A percentile compares a stretch with the other conserved stretches of the same genome.
Conservation (phyloP, 306 rosid species). For the Pyrus communis region DNA sequence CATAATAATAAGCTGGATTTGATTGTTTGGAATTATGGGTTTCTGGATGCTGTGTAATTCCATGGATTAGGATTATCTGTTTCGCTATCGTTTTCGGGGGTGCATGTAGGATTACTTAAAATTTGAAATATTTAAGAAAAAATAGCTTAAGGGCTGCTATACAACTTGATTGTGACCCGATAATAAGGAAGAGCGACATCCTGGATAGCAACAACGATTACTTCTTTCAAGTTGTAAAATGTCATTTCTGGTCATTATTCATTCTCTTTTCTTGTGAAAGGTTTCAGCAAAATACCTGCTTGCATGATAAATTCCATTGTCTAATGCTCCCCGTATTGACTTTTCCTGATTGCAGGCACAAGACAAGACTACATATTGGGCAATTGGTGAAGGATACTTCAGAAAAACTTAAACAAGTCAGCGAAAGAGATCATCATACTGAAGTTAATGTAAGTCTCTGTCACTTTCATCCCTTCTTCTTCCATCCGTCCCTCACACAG, state of each 20-base stretch:
- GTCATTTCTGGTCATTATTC: not conserved
- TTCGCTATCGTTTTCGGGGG: not conserved
- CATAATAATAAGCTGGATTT: constrained; percentile 2
- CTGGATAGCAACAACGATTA: not conserved
- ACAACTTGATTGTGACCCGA: not conserved
- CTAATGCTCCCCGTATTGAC: not conserved
- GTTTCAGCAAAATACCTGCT: not conserved
- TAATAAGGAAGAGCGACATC: not conserved
- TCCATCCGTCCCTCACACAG: not conserved
- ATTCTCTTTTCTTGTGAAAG: not conserved
- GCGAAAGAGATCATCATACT: constrained; percentile 75
- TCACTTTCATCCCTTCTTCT: not conserved
- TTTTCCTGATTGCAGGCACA: constrained; percentile 52
- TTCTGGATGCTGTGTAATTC: not conserved
- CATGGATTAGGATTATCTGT: not conserved
- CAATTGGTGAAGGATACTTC: constrained; percentile 94
- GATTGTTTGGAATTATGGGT: not conserved
- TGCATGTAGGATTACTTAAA: not conserved
- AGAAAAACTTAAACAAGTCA: constrained; percentile 82
- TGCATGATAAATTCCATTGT: not conserved
- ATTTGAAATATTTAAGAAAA: not conserved
- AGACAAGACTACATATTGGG: constrained; percentile 91
- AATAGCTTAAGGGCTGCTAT: not conserved
- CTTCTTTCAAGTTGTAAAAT: not conserved
- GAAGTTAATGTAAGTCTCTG: constrained; percentile 56